Percentiles rank a stretch among this genome's conserved stretches.
Conservation (phyloP, 768 basidiomycete genomes). For the Mycena capillaripes region DNA sequence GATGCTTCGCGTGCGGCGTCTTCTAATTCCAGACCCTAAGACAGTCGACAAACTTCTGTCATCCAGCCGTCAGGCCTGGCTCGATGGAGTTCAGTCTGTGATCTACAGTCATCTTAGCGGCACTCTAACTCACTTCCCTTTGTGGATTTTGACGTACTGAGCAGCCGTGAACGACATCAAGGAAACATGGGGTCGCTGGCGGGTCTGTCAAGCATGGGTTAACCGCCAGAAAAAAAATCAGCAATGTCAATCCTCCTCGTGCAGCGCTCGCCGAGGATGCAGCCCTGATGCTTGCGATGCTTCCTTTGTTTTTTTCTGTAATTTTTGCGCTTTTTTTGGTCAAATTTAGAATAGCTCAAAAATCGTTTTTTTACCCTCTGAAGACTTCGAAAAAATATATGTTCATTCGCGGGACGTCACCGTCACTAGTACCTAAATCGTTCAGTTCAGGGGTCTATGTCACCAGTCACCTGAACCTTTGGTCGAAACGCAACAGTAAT, state of each 20-base stretch:
- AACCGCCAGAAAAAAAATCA: background rate
- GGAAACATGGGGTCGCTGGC: background rate
- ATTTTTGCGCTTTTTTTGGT: too few species aligned
- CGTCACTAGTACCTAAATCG: too few species aligned
- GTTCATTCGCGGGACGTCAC: too few species aligned
- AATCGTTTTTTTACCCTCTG: too few species aligned
- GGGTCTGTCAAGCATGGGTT: background rate
- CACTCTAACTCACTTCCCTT: slow-evolving; percentile 14
- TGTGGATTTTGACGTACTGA: slow-evolving; percentile 22
- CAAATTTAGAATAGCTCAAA: too few species aligned
- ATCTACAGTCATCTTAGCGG: slow-evolving; percentile 19
- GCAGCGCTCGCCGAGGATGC: background rate
- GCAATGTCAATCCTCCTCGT: background rate
- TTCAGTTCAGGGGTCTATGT: too few species aligned
- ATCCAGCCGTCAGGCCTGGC: slow-evolving; percentile 5
- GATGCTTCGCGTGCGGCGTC: slow-evolving; percentile 7
- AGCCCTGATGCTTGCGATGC: background rate
- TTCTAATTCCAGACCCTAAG: background rate
- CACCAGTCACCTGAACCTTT: too few species aligned
- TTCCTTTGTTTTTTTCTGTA: background rate
- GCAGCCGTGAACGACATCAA: slow-evolving; percentile 4
- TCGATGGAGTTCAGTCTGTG: slow-evolving; percentile 13
- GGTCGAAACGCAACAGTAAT: too few species aligned
- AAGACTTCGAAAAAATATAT: too few species aligned
- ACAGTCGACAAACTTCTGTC: background rate